phyloP scores from a whole-genome alignment of 176 grass and related monocot genomes.

The Carex cristatella region DNA sequence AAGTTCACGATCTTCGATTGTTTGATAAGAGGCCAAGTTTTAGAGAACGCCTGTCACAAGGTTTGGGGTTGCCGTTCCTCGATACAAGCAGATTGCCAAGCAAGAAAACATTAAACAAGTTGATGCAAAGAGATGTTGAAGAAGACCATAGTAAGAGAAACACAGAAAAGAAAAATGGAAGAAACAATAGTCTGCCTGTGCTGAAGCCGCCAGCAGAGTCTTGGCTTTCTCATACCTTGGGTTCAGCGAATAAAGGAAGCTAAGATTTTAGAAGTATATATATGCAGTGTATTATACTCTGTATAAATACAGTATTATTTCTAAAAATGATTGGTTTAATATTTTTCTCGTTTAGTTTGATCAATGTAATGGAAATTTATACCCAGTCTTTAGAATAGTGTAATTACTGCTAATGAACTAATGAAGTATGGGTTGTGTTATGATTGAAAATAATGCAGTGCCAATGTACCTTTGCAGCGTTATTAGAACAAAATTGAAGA shows the following conservation, averaged over 20 bases:
- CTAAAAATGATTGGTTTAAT: neutral
- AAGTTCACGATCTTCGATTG: neutral
- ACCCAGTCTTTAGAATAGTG: neutral
- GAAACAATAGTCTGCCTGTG: slow-evolving; percentile 19
- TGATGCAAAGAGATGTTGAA: slow-evolving; percentile 37
- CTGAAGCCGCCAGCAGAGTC: slow-evolving; percentile 39
- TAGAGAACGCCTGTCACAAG: slow-evolving; percentile 25
- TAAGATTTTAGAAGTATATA: neutral
- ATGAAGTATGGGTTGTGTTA: neutral
- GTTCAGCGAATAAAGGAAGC: slow-evolving; percentile 23
- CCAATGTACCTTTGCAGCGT: neutral
- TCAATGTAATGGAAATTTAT: slow-evolving; percentile 18
- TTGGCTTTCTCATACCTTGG: slow-evolving; percentile 37
- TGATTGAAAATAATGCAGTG: neutral
- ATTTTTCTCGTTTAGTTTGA: neutral
- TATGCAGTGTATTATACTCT: neutral
- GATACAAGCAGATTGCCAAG: slow-evolving; percentile 49
- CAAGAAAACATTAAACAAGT: slow-evolving; percentile 55
- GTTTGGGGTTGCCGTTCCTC: slow-evolving; percentile 60
- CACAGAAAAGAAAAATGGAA: slow-evolving; percentile 26
- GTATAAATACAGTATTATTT: neutral
- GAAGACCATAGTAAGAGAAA: slow-evolving; percentile 24
- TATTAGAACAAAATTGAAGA: neutral
- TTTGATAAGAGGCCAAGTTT: slow-evolving; percentile 39
- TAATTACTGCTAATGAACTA: neutral